Conservation (phyloP, 768 basidiomycete species). For the Pulveroboletus sp. region DNA sequence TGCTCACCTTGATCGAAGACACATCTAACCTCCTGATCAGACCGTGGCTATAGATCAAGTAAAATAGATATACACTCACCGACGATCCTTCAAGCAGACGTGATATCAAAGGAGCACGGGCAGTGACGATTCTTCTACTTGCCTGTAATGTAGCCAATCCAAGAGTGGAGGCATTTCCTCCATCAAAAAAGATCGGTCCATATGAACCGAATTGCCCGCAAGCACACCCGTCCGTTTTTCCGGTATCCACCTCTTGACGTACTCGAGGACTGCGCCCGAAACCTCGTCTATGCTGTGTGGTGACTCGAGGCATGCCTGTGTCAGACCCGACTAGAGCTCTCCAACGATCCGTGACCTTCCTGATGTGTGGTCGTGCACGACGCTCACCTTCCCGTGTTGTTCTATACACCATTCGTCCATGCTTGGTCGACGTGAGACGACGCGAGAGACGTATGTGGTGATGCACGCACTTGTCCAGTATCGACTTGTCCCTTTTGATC, state of each 20-base stretch:
- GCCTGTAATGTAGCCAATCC: conserved; percentile 83
- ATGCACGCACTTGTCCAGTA: conserved; percentile 39
- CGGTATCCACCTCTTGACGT: conserved; percentile 86
- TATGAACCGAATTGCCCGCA: conserved; percentile 88
- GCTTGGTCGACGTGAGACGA: not conserved
- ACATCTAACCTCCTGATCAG: conserved; percentile 50
- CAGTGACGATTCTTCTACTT: not conserved
- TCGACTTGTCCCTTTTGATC: conserved; percentile 51
- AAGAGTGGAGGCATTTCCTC: conserved; percentile 78
- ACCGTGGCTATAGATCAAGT: not conserved
- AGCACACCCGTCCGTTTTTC: conserved; percentile 54
- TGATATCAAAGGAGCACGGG: not conserved
- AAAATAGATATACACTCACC: conserved; percentile 42
- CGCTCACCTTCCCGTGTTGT: not conserved
- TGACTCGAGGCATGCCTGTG: conserved; percentile 49
- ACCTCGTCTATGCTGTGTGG: conserved; percentile 59
- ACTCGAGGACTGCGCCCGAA: conserved; percentile 54
- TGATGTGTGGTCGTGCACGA: not conserved
- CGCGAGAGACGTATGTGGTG: not conserved
- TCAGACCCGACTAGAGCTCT: not conserved
- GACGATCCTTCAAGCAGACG: conserved; percentile 47
- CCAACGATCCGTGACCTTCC: not conserved
- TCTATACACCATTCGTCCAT: not conserved
- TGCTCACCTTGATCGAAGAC: conserved; percentile 68
- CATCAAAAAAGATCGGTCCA: conserved; percentile 65